These are phyloP conservation scores for Diaporthe citriasiana DNA, from an alignment of 2,329 filamentous ascomycete species.

Conservation along the genomic window DNA sequence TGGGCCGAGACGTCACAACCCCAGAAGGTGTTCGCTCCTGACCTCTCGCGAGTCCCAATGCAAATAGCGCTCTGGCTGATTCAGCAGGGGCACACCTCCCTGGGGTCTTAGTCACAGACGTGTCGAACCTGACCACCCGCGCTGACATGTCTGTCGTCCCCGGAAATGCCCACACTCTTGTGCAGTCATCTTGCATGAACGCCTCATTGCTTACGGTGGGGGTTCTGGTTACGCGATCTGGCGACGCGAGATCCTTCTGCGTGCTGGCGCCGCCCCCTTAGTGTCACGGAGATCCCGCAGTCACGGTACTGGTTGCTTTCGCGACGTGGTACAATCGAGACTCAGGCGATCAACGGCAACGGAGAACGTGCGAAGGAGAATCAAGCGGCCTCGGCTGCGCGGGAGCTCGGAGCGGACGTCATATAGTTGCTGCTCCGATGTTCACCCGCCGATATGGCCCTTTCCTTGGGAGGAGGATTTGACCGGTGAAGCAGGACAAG, in stretches of 20 bases:
- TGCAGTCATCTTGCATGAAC: constrained; percentile 29
- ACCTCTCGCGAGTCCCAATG: background rate
- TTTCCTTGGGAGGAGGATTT: constrained; percentile 5
- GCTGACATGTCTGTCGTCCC: constrained; percentile 11
- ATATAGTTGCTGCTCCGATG: background rate
- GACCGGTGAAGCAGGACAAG: constrained; percentile 11
- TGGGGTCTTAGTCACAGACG: background rate
- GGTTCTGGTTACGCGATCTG: constrained; percentile 28
- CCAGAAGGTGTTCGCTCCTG: background rate
- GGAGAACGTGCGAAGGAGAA: background rate
- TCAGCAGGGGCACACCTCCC: background rate
- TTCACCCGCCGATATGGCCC: constrained; percentile 8
- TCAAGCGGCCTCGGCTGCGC: background rate
- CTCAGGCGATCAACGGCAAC: background rate
- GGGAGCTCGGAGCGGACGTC: constrained; percentile 14
- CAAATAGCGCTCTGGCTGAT: constrained; percentile 1
- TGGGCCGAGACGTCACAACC: background rate
- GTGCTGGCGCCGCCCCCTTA: background rate
- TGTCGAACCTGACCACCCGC: background rate
- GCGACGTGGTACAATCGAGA: constrained; percentile 14
- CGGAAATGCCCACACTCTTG: background rate
- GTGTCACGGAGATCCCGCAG: background rate
- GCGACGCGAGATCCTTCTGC: constrained; percentile 15
- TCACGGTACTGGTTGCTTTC: constrained; percentile 3
- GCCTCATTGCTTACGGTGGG: background rate